Evolutionary conservation across 345 rosid species (phyloP), one percentile per base, ranked within the genome.

Genomic region (Pugionium dolabratum): DNA sequence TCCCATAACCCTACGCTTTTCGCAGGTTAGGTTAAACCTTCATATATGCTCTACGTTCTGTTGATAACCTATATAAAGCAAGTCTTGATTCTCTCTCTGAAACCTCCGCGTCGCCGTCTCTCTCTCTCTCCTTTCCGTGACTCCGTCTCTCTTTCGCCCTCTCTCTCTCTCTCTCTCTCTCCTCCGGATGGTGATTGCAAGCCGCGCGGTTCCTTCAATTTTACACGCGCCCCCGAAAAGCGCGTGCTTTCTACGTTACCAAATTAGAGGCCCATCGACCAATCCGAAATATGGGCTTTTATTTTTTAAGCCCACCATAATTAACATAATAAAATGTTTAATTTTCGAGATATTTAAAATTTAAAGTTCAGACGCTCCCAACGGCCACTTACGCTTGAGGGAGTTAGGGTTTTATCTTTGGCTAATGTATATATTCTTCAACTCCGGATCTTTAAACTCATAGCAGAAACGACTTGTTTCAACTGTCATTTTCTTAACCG

Each of bases 1-100:
- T 83, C 36, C 66, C 73, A 62, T 80, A 55, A 78, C 67, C 80
- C 77, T 73, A 80, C 79, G 79, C 54, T 76, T 72, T 52, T 42
- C 51, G 46, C 34, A 39, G 39, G 54, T 67, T 67, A 72, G 43
- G 59, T 32, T 63, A 44, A 62, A 54, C 46, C 40, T 67, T 46
- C 46, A 26, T 66, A 10, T n/a, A 32, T 5, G 2, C 39, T 60
- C 47, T 61, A n/a, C 66, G 49, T 62, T 4, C 43, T 34, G 18
- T 59, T 30, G 51, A 10, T 54, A 31, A 59, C 18, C 74, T 61
- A 51, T 8, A 27, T 26, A 5, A 60, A 31, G 10, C 25, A 10
- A 61, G 0, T 35, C 59, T 35, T 18, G n/a, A 10, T 56, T 36
- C 40, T 37, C 56, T 35, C 73, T 74, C 45, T 60, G 45, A 54